Conservation (phyloP, 2,329 filamentous ascomycete genomes). For the Capronia americana region DNA sequence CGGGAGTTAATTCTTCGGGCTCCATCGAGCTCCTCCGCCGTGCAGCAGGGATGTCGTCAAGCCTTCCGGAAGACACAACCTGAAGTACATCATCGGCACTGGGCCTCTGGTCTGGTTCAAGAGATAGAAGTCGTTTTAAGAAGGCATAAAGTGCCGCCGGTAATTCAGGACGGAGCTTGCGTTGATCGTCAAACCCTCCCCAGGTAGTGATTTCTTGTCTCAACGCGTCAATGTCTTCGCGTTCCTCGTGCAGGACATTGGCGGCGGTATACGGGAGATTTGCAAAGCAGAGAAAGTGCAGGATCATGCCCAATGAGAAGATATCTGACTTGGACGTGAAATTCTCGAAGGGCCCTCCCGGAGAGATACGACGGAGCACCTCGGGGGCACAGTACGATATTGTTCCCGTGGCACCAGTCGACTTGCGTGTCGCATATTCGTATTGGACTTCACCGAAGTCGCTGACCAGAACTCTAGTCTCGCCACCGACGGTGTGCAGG, state of each 20-base stretch:
- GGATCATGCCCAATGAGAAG: slow-evolving; percentile 97
- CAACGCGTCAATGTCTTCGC: slow-evolving; percentile 85
- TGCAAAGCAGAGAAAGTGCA: slow-evolving; percentile 97
- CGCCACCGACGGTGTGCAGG: slow-evolving; percentile 75
- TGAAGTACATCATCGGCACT: slow-evolving; percentile 83
- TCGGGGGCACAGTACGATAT: slow-evolving; percentile 98
- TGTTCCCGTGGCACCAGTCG: slow-evolving; percentile 91
- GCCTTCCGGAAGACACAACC: slow-evolving; percentile 72
- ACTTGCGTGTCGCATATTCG: slow-evolving; percentile 79
- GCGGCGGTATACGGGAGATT: slow-evolving; percentile 83
- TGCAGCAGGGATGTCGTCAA: slow-evolving; percentile 33
- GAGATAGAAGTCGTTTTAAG: slow-evolving; percentile 78
- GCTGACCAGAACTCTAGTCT: slow-evolving; percentile 83
- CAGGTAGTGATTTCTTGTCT: slow-evolving; percentile 85
- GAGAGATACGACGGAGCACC: slow-evolving; percentile 71
- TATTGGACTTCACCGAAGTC: slow-evolving; percentile 97
- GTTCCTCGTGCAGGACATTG: slow-evolving; percentile 85
- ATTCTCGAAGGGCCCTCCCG: slow-evolving; percentile 78
- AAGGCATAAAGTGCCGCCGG: slow-evolving; percentile 85
- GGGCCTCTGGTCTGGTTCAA: slow-evolving; percentile 77
- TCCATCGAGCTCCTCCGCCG: slow-evolving; percentile 33
- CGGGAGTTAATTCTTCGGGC: slow-evolving; percentile 39
- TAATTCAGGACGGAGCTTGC: slow-evolving; percentile 76
- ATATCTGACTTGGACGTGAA: slow-evolving; percentile 98
- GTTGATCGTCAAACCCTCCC: slow-evolving; percentile 83